Base-by-base conservation (phyloP, 805 yeast species). In the Candida chilensis region DNA sequence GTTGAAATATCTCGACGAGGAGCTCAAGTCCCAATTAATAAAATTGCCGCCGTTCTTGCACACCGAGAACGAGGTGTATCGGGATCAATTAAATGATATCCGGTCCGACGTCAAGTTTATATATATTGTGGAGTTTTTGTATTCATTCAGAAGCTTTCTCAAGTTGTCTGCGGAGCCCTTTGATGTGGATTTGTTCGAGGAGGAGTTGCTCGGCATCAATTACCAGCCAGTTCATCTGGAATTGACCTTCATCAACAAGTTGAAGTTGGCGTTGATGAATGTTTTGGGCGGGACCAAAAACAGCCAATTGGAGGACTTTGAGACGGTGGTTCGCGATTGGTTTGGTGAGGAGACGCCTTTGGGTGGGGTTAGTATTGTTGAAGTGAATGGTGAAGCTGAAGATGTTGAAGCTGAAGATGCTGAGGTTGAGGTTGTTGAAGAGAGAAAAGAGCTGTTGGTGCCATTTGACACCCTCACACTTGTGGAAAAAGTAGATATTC, bases 111-210 rank as follows among this genome's bases (percentile, higher is more conserved):
- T 51, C 47, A 50, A 53, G 24, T 66, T 51, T 36, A 53, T 59
- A 7, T 60, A 46, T 32, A 49, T 64, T 3, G 48, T 72, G 9
- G 73, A 75, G 47, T 77, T 84, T 84, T 46, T 76, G 17, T 64
- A 63, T 37, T 55, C 64, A 28, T 65, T 69, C 46, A 65, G 76
- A 32, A 74, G 73, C 16, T 59, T 62, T 29, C 47, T 76, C 20
- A 70, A 61, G 39, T 47, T 78, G 32, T 54, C 57, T 9, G 54
- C 59, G 5, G 82, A 75, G 32, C 58, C 59, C 9, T 71, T 77
- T 39, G 79, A 76, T 40, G 65, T 67, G 5, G 78, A 74, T 34
- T 53, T 67, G 13, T 64, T 77, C 36, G 86, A 78, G 42, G 75
- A 75, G 41, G 86, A 78, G 39, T 51, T 78, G 10, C 53, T 74